phyloP scores from a whole-genome alignment of 176 grass and related monocot genomes.

The Cenchrus fungigraminus region DNA sequence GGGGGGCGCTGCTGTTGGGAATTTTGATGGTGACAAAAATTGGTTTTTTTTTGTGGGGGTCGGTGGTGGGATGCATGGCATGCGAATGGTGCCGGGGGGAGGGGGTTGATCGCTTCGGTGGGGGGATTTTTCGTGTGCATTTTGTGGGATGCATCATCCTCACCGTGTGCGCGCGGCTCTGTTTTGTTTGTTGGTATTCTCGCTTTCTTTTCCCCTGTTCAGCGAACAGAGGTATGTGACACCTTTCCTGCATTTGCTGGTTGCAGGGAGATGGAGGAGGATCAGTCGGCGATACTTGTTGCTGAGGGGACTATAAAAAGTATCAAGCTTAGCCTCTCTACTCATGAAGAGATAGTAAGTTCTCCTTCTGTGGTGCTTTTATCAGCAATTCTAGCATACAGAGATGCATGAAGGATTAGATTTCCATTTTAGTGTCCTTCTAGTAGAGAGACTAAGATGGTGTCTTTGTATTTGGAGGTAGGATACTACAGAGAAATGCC shows the following conservation, averaged over 20 bases:
- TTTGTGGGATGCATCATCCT: not conserved
- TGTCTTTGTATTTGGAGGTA: not conserved
- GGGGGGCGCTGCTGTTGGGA: not conserved
- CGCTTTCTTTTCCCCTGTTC: not conserved
- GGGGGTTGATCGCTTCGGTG: not conserved
- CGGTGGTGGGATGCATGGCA: not conserved
- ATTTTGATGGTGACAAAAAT: not conserved
- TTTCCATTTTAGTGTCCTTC: not conserved
- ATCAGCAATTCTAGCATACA: not conserved
- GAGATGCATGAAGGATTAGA: not conserved
- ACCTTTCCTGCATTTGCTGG: not conserved
- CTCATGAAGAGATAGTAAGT: constrained; percentile 60
- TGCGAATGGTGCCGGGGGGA: not conserved
- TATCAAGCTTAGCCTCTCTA: constrained; percentile 57
- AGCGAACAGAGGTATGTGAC: not conserved
- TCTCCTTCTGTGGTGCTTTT: constrained; percentile 27
- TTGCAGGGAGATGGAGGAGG: constrained; percentile 70
- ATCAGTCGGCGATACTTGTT: constrained; percentile 42
- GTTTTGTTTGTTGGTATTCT: not conserved
- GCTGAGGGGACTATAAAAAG: constrained; percentile 65
- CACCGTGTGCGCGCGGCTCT: no score
- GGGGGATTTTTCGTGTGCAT: not conserved
- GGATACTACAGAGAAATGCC: not conserved
- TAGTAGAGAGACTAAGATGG: not conserved
- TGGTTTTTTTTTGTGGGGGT: not conserved